These are phyloP conservation scores for Scleroderma bovista DNA, from an alignment of 768 basidiomycete species.

Conservation along the genomic window DNA sequence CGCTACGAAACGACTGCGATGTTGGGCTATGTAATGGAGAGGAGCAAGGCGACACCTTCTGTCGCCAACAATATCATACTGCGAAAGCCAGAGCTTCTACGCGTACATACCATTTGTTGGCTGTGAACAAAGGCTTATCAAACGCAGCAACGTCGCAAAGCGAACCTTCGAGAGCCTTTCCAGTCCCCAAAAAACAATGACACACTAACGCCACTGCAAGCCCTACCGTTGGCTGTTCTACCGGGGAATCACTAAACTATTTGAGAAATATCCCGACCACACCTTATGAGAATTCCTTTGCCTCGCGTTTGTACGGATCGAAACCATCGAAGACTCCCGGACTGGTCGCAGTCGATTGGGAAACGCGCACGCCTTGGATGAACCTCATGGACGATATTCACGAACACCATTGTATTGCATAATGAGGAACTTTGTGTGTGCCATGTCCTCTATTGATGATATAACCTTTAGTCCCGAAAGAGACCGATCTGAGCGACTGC, in stretches of 20 bases:
- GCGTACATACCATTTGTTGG: slow-evolving; percentile 11
- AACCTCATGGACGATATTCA: slow-evolving; percentile 66
- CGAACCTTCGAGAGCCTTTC: slow-evolving; percentile 6
- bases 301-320: slow-evolving; percentile 54
- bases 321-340: slow-evolving; percentile 19
- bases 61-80: slow-evolving; percentile 30
- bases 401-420: slow-evolving; percentile 54
- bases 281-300: slow-evolving; percentile 59
- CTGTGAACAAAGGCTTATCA: not conserved
- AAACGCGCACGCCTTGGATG: slow-evolving; percentile 68
- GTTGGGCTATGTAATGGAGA: slow-evolving; percentile 18
- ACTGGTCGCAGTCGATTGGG: slow-evolving; percentile 66
- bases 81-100: slow-evolving; percentile 44
- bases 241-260: slow-evolving; percentile 40
- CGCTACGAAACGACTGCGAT: slow-evolving; percentile 37
- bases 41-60: slow-evolving; percentile 9
- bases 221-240: slow-evolving; percentile 21
- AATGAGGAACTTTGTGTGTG: slow-evolving; percentile 53
- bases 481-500: slow-evolving; percentile 36
- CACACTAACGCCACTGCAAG: slow-evolving; percentile 24
- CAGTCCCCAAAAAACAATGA: slow-evolving; percentile 3
- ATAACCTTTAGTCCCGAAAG: slow-evolving; percentile 45
- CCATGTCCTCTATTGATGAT: slow-evolving; percentile 1
- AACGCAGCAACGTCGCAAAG: slow-evolving; percentile 18
- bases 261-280: slow-evolving; percentile 56